Evolutionary conservation across 768 basidiomycete genomes (phyloP).

Genomic region (Pholiota conissans): DNA sequence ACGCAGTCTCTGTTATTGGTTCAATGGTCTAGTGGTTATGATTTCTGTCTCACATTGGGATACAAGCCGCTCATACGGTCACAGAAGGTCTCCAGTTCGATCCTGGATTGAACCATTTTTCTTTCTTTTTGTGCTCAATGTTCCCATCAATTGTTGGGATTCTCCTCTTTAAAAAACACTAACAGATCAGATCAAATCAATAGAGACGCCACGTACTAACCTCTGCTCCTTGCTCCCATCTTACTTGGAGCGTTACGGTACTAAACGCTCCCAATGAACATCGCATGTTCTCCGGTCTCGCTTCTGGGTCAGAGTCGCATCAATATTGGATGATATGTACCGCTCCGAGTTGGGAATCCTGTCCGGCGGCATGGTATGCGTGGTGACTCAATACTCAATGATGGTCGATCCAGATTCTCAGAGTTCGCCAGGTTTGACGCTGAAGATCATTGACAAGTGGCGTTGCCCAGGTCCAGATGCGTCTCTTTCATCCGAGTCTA

Average conservation of each 20-base stretch:
- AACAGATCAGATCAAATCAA: too few relatives aligned
- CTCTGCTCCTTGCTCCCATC: background rate
- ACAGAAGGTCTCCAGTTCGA: conserved; percentile 46
- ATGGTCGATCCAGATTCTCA: background rate
- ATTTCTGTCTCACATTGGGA: conserved; percentile 43
- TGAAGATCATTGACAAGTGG: background rate
- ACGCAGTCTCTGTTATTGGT: too few relatives aligned
- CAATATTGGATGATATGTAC: background rate
- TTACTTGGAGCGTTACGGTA: background rate
- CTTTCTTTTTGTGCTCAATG: too few relatives aligned
- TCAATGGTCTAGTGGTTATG: conserved; percentile 45
- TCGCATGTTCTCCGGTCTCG: background rate
- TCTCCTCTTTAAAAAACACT: background rate
- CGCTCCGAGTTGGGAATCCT: background rate
- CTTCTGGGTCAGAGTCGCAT: background rate
- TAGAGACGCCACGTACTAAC: background rate
- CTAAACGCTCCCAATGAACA: background rate
- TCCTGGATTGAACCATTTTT: conserved; percentile 41
- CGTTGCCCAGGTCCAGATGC: background rate
- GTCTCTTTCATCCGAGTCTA: background rate
- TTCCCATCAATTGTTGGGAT: background rate
- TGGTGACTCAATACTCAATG: background rate
- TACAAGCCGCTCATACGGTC: conserved; percentile 15
- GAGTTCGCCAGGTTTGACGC: background rate
- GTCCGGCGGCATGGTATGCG: background rate